These are phyloP conservation scores for Cokeromyces recurvatus DNA, from an alignment of 371 early-diverging fungal genomes.

Conservation along the genomic window DNA sequence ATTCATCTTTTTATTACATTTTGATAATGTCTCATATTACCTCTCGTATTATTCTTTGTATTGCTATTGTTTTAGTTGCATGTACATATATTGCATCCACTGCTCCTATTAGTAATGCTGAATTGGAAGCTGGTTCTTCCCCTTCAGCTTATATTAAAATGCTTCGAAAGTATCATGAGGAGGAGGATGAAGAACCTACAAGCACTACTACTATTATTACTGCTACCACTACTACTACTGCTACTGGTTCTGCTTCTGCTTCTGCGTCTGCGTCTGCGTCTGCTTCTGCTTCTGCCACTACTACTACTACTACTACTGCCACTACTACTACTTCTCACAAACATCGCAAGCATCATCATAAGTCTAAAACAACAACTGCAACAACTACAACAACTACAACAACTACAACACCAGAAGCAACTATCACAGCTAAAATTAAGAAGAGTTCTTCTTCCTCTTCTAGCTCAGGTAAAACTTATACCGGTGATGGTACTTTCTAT, in stretches of 20 bases:
- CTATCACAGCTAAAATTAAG: too few relatives aligned
- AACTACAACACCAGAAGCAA: too few relatives aligned
- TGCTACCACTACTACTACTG: slow-evolving; percentile 1
- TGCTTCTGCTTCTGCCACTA: too few relatives aligned
- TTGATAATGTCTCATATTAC: too few relatives aligned
- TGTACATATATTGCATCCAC: slow-evolving; percentile 12
- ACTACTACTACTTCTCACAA: slow-evolving; percentile 8
- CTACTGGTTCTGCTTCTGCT: neutral
- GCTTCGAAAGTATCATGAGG: slow-evolving; percentile 1
- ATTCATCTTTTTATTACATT: too few relatives aligned
- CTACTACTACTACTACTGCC: slow-evolving; percentile 1
- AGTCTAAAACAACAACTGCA: too few relatives aligned
- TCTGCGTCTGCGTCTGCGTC: neutral
- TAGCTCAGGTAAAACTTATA: neutral
- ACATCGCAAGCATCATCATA: too few relatives aligned
- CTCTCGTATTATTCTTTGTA: slow-evolving; percentile 7
- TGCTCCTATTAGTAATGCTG: slow-evolving; percentile 5
- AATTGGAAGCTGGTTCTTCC: slow-evolving; percentile 4
- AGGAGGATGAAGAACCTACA: slow-evolving; percentile 2
- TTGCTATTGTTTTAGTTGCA: slow-evolving; percentile 7
- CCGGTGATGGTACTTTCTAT: slow-evolving; percentile 45
- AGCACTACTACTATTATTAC: neutral
- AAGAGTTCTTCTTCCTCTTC: too few relatives aligned
- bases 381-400: too few relatives aligned
- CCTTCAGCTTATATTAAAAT: neutral